Conservation (phyloP, 306 rosid genomes). For the Mucuna pruriens region DNA sequence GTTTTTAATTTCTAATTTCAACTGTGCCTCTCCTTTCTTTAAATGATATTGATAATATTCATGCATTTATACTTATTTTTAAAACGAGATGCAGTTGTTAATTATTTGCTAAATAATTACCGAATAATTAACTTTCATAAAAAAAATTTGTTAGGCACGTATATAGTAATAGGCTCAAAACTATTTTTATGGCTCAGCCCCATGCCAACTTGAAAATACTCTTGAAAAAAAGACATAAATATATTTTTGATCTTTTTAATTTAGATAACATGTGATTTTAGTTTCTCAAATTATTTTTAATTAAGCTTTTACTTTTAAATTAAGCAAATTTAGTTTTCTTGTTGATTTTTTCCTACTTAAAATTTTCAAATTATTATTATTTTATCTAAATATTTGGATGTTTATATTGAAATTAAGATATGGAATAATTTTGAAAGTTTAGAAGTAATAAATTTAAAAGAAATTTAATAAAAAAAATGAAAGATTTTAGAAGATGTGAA, state of each 20-base stretch:
- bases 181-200: neutral
- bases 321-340: neutral
- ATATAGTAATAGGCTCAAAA: neutral
- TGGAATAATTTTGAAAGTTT: neutral
- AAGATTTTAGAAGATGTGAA: neutral
- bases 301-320: neutral
- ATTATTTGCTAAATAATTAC: neutral
- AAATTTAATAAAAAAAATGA: too few relatives aligned
- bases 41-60: neutral
- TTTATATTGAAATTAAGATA: too few relatives aligned
- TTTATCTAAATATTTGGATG: neutral
- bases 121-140: constrained; percentile 3
- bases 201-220: constrained; percentile 1
- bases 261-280: neutral
- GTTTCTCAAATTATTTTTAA: neutral
- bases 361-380: neutral
- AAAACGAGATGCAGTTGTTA: neutral
- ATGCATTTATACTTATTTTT: neutral
- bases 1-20: neutral
- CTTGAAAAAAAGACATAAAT: neutral
- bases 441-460: neutral
- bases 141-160: neutral
- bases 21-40: neutral
- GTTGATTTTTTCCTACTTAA: neutral
- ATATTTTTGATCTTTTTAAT: neutral